phyloP scores from a whole-genome alignment of 805 yeast genomes.

The Candida alai region DNA sequence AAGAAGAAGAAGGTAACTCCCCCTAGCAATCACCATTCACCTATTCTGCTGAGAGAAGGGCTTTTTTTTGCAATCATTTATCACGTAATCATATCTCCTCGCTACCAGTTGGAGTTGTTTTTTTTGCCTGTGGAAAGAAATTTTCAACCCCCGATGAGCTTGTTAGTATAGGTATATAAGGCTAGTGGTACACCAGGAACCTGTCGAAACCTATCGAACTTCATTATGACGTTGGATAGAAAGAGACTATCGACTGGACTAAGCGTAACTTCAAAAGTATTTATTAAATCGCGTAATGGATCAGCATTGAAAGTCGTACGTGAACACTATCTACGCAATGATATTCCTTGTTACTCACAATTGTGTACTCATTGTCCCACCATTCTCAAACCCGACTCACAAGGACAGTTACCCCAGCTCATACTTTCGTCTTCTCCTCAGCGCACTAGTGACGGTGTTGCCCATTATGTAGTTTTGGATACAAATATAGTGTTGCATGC shows the following conservation, averaged over 20 bases:
- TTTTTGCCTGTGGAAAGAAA: no score
- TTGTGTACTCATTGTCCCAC: slow-evolving; percentile 61
- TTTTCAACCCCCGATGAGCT: no score
- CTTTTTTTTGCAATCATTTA: no score
- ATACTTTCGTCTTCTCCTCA: slow-evolving; percentile 64
- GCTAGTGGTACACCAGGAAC: not conserved
- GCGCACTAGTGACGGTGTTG: slow-evolving; percentile 44
- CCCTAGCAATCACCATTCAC: no score
- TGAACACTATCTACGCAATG: slow-evolving; percentile 89
- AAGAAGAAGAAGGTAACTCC: no score
- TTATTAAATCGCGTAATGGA: slow-evolving; percentile 86
- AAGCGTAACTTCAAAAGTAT: slow-evolving; percentile 81
- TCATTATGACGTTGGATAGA: slow-evolving; percentile 19
- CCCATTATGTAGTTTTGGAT: slow-evolving; percentile 83
- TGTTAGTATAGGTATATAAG: no score
- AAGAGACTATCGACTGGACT: slow-evolving; percentile 40
- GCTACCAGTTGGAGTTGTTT: no score
- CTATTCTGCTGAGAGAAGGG: no score
- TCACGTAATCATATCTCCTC: no score
- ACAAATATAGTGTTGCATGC: slow-evolving; percentile 86
- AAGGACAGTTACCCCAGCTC: slow-evolving; percentile 62
- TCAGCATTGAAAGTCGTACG: slow-evolving; percentile 87
- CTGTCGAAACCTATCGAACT: not conserved
- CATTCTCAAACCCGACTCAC: slow-evolving; percentile 56
- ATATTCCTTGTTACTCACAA: slow-evolving; percentile 84